These are phyloP conservation scores for Chytriomyces sp. DNA, from an alignment of 192 early-diverging fungal genomes.

Conservation along the genomic window DNA sequence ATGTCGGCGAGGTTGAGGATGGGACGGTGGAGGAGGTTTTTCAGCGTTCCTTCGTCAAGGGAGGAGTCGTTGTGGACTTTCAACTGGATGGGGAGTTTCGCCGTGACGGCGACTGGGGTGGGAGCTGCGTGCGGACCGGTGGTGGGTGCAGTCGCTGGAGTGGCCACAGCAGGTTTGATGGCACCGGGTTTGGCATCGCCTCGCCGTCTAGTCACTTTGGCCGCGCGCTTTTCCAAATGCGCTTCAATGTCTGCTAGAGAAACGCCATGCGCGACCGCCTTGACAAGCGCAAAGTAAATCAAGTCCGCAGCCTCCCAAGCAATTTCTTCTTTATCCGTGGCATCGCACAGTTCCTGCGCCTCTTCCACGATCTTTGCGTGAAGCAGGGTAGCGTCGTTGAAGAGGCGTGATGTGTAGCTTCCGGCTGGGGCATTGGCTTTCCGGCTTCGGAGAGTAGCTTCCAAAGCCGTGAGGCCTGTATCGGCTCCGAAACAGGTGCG, in stretches of 20 bases:
- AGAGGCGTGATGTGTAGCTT: slow-evolving; percentile 91
- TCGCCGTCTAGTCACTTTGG: slow-evolving; percentile 81
- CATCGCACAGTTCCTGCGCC: slow-evolving; percentile 88
- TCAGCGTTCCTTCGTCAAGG: slow-evolving; percentile 53
- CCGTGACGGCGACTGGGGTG: slow-evolving; percentile 22
- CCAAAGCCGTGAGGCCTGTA: slow-evolving; percentile 74
- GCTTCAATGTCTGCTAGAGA: slow-evolving; percentile 82
- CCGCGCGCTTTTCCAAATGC: slow-evolving; percentile 79
- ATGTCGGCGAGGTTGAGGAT: slow-evolving; percentile 92
- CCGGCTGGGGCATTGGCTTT: slow-evolving; percentile 75
- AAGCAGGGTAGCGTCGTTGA: slow-evolving; percentile 78
- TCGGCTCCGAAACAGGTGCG: slow-evolving; percentile 88
- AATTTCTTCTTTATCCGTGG: slow-evolving; percentile 72
- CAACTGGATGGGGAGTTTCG: slow-evolving; percentile 74
- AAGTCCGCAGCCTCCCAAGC: slow-evolving; percentile 96
- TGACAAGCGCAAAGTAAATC: slow-evolving; percentile 92
- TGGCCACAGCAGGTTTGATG: background rate
- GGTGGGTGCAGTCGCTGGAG: slow-evolving; percentile 23
- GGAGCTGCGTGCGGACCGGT: slow-evolving; percentile 29
- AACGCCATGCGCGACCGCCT: slow-evolving; percentile 82
- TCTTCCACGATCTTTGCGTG: slow-evolving; percentile 95
- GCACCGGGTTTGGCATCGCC: slow-evolving; percentile 90
- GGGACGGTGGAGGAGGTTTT: slow-evolving; percentile 79
- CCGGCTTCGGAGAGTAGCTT: slow-evolving; percentile 67
- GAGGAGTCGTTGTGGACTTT: slow-evolving; percentile 59